A percentile compares a stretch with the other conserved stretches of the same genome.
phyloP scores from a whole-genome alignment of 495 filamentous ascomycete genomes.

The Penicillium lividum region DNA sequence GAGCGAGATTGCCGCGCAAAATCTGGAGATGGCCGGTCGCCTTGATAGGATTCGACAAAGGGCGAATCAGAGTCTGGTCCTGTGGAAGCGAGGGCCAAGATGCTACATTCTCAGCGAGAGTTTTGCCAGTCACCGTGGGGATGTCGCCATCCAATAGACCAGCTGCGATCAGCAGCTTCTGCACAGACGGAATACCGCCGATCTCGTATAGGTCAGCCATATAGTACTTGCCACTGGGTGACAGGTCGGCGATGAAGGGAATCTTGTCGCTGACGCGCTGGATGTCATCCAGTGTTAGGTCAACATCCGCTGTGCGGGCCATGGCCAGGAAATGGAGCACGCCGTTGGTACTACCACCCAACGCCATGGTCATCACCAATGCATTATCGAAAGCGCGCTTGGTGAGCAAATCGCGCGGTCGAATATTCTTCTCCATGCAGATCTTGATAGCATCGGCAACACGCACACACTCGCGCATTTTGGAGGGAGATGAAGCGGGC shows the following conservation, averaged over 20 bases:
- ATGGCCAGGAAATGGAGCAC: slow-evolving; percentile 95
- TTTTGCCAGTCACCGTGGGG: slow-evolving; percentile 88
- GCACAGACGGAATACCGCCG: slow-evolving; percentile 85
- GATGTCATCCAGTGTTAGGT: slow-evolving; percentile 83
- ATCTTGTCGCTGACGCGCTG: slow-evolving; percentile 86
- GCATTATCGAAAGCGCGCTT: slow-evolving; percentile 90
- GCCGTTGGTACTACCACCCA: slow-evolving; percentile 89
- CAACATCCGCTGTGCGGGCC: slow-evolving; percentile 84
- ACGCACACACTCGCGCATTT: slow-evolving; percentile 87
- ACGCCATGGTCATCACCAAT: slow-evolving; percentile 86
- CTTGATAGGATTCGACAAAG: slow-evolving; percentile 83
- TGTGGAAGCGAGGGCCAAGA: slow-evolving; percentile 78
- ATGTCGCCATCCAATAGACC: slow-evolving; percentile 81
- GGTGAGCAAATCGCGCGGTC: slow-evolving; percentile 80
- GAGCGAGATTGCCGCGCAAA: slow-evolving; percentile 85
- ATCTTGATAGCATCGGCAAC: slow-evolving; percentile 82
- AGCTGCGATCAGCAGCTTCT: slow-evolving; percentile 86
- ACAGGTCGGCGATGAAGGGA: slow-evolving; percentile 90
- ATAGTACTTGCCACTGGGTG: slow-evolving; percentile 82
- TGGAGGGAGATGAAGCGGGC: slow-evolving; percentile 83
- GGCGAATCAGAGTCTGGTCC: slow-evolving; percentile 83
- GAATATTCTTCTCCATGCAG: slow-evolving; percentile 86
- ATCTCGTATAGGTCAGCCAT: slow-evolving; percentile 97
- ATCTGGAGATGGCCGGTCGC: slow-evolving; percentile 86
- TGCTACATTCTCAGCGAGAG: slow-evolving; percentile 83